Percentiles rank a stretch among this genome's conserved stretches.
These are phyloP conservation scores for Polygonum maritimum DNA, from an alignment of 148 eudicot species.

Conservation along the genomic window DNA sequence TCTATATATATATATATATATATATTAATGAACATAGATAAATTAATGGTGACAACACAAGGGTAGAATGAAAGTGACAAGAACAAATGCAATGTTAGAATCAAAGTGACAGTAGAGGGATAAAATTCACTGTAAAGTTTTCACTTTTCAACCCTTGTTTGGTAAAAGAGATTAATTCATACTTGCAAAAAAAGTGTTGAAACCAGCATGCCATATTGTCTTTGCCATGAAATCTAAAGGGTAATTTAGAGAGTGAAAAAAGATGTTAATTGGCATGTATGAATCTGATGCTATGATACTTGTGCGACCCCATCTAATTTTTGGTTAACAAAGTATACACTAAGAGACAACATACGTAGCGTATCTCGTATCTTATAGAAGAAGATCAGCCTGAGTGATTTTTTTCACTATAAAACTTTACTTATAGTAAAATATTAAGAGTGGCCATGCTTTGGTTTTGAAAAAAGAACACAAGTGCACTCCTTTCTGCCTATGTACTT, in stretches of 20 bases:
- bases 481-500: neutral
- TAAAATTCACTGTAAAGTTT: slow-evolving; percentile 5
- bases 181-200: slow-evolving; percentile 3
- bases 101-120: no score
- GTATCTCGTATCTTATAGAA: no score
- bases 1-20: no score
- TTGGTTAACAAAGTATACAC: no score
- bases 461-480: neutral
- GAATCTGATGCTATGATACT: no score
- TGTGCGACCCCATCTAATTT: no score
- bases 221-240: neutral
- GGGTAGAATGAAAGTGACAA: neutral
- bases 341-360: no score
- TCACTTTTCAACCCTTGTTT: neutral
- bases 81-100: no score
- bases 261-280: no score
- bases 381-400: no score
- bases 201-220: neutral
- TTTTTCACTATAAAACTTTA: neutral
- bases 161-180: neutral
- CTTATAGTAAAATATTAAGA: neutral
- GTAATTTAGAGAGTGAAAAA: neutral
- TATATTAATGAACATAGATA: neutral
- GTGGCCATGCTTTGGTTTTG: neutral
- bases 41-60: neutral